Conservation (phyloP, 177 flowering plant species). For the Vitis hybrid region DNA sequence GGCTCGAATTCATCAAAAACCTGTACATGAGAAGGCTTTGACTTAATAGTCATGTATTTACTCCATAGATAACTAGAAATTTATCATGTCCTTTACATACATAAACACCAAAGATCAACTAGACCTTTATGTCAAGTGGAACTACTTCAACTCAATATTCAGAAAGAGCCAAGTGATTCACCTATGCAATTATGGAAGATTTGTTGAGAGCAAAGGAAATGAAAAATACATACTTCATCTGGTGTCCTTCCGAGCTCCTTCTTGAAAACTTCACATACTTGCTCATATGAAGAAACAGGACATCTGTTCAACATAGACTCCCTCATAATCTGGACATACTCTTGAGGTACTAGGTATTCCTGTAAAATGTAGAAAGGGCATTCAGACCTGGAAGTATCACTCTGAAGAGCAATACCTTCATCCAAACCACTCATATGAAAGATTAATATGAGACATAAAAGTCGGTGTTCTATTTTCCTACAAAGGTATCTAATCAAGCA, state of each 20-base stretch:
- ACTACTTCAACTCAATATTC: too few relatives aligned
- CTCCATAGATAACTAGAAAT: not conserved
- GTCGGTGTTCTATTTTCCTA: slow-evolving; percentile 1
- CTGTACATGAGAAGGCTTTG: slow-evolving; percentile 33
- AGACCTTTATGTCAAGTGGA: too few relatives aligned
- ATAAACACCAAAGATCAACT: too few relatives aligned
- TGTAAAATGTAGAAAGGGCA: slow-evolving; percentile 22
- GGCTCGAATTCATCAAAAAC: slow-evolving; percentile 78
- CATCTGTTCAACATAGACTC: slow-evolving; percentile 91
- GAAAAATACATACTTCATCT: slow-evolving; percentile 56
- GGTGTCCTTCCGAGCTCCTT: slow-evolving; percentile 90
- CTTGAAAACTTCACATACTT: slow-evolving; percentile 79
- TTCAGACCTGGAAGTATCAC: not conserved
- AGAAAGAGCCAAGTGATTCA: too few relatives aligned
- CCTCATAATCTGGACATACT: slow-evolving; percentile 82
- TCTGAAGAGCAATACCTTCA: too few relatives aligned
- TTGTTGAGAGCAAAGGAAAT: slow-evolving; percentile 2
- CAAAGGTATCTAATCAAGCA: slow-evolving; percentile 1
- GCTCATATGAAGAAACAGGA: slow-evolving; percentile 92
- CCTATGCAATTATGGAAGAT: too few relatives aligned
- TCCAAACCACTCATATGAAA: not conserved
- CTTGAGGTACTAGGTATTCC: slow-evolving; percentile 91
- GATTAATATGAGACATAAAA: not conserved
- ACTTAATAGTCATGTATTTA: not conserved
- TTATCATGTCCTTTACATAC: too few relatives aligned